phyloP scores from a whole-genome alignment of 2,329 filamentous ascomycete species.

The Paraphoma sp. region DNA sequence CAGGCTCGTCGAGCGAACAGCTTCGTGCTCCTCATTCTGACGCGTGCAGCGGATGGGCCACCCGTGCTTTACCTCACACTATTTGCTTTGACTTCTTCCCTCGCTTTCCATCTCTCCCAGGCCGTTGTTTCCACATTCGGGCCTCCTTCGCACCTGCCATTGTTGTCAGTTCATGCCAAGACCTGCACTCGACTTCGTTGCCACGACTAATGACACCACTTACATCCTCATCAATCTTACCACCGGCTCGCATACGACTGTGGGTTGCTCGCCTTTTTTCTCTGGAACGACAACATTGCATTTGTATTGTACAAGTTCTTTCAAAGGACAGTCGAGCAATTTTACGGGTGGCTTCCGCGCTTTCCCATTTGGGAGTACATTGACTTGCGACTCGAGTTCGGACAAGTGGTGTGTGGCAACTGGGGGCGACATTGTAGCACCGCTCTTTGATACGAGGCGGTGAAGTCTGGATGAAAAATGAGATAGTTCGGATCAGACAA shows the following conservation, averaged over 20 bases:
- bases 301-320: conserved; percentile 68
- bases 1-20: too few species aligned
- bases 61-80: neutral
- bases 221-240: conserved; percentile 66
- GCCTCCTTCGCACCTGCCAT: conserved; percentile 57
- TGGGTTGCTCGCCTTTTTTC: conserved; percentile 47
- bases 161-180: conserved; percentile 22
- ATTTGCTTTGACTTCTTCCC: neutral
- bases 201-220: conserved; percentile 33
- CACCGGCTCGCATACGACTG: conserved; percentile 62
- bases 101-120: conserved; percentile 59
- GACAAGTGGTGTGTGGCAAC: conserved; percentile 60
- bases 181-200: conserved; percentile 6
- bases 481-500: conserved; percentile 2
- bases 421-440: conserved; percentile 60
- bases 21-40: too few species aligned
- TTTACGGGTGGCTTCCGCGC: conserved; percentile 61
- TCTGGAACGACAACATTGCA: conserved; percentile 59
- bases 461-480: neutral
- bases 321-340: conserved; percentile 61
- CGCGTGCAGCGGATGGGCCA: too few species aligned
- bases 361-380: conserved; percentile 59
- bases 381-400: conserved; percentile 59
- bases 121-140: conserved; percentile 68
- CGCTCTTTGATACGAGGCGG: conserved; percentile 1